phyloP scores from a whole-genome alignment of 2,329 filamentous ascomycete genomes.

The Paramyrothecium sp. region DNA sequence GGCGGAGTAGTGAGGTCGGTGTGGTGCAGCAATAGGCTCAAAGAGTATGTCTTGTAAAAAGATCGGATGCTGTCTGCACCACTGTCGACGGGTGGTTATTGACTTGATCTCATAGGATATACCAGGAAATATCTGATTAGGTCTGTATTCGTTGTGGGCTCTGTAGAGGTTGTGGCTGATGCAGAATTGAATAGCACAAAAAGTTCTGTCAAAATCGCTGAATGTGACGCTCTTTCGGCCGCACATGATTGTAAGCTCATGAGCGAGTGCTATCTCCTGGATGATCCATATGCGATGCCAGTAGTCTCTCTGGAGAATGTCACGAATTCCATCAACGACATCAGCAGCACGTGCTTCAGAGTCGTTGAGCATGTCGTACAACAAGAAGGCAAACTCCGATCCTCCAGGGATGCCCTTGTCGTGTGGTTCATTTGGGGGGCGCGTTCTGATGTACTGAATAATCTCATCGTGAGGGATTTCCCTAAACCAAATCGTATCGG shows the following conservation, averaged over 20 bases:
- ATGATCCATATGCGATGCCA: background rate
- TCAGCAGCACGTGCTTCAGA: background rate
- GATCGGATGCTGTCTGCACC: background rate
- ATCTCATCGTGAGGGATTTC: background rate
- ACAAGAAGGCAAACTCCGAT: background rate
- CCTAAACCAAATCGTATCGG: background rate
- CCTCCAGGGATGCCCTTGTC: background rate
- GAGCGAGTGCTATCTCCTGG: background rate
- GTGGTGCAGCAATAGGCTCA: background rate
- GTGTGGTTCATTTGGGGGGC: background rate
- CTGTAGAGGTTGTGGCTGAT: background rate
- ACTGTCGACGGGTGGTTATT: background rate
- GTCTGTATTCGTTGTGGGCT: background rate
- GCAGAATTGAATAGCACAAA: background rate
- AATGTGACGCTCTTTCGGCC: background rate
- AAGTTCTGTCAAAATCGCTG: background rate
- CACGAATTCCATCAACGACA: background rate
- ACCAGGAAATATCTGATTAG: background rate
- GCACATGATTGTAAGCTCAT: background rate
- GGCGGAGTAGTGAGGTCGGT: background rate
- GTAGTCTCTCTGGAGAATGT: background rate
- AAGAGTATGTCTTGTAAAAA: background rate
- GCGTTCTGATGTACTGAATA: background rate
- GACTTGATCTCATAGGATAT: background rate
- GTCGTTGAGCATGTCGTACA: background rate